Conservation (phyloP, 306 rosid species). For the Astragalus membranaceus region DNA sequence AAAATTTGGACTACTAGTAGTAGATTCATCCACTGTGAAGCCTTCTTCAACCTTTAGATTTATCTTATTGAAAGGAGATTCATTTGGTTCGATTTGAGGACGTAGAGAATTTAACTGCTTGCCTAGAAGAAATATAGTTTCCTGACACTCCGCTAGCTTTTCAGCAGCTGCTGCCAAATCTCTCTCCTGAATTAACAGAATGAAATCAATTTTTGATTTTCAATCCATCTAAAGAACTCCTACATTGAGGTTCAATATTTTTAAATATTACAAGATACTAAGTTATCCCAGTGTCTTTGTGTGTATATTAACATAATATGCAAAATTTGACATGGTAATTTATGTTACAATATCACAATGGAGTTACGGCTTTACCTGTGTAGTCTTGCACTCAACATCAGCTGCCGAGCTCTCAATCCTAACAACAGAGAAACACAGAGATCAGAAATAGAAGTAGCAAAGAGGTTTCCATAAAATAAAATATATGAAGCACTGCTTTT, state of each 20-base stretch:
- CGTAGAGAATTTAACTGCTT: conserved; percentile 81
- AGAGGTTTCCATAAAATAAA: neutral
- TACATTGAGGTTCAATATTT: conserved; percentile 11
- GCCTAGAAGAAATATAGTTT: conserved; percentile 89
- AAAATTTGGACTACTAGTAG: conserved; percentile 41
- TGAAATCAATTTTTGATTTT: conserved; percentile 10
- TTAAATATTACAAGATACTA: neutral
- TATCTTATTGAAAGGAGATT: conserved; percentile 42
- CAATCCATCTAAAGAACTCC: neutral
- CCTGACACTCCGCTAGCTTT: conserved; percentile 97
- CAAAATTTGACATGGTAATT: neutral
- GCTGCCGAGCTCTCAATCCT: conserved; percentile 56
- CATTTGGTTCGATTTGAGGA: conserved; percentile 59
- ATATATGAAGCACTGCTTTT: neutral
- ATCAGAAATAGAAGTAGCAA: conserved; percentile 20
- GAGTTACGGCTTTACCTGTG: conserved; percentile 50
- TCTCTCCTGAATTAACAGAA: conserved; percentile 52
- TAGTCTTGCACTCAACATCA: conserved; percentile 42
- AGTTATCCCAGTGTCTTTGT: neutral
- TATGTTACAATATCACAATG: neutral
- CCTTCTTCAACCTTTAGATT: conserved; percentile 44
- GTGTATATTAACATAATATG: neutral
- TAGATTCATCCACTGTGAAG: conserved; percentile 39
- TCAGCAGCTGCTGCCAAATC: conserved; percentile 86
- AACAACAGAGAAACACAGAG: conserved; percentile 11